phyloP scores from a whole-genome alignment of 306 rosid species.

The Pyrus pyrifolia region DNA sequence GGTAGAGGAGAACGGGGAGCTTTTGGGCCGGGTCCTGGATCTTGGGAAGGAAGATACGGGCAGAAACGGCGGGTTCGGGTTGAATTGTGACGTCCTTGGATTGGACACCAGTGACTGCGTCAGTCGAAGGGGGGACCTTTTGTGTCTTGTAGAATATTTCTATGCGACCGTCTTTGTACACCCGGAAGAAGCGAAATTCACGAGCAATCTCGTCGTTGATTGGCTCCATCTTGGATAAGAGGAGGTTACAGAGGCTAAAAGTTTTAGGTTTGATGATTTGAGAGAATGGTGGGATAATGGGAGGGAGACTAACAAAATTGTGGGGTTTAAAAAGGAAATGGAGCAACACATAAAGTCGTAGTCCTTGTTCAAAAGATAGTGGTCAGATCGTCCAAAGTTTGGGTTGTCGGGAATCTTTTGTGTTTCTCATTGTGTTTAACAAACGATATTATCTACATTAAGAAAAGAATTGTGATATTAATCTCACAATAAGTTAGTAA shows the following conservation, averaged over 20 bases:
- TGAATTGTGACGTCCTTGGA: slow-evolving; percentile 23
- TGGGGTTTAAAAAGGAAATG: too few relatives aligned
- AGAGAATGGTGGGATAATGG: too few relatives aligned
- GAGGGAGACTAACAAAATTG: too few relatives aligned
- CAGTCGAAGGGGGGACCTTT: slow-evolving; percentile 9
- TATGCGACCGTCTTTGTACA: slow-evolving; percentile 18
- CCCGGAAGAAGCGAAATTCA: slow-evolving; percentile 15
- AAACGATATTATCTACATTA: too few relatives aligned
- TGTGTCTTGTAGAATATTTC: slow-evolving; percentile 2
- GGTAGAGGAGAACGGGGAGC: slow-evolving; percentile 22
- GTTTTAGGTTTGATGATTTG: background rate
- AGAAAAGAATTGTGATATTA: too few relatives aligned
- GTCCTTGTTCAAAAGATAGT: too few relatives aligned
- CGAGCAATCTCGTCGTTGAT: background rate
- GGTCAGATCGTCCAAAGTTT: too few relatives aligned
- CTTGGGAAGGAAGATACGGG: slow-evolving; percentile 26
- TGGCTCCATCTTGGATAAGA: background rate
- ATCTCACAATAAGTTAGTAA: accelerated
- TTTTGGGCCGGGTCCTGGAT: slow-evolving; percentile 1
- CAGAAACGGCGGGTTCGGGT: slow-evolving; percentile 4
- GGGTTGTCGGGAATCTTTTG: too few relatives aligned
- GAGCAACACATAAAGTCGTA: too few relatives aligned
- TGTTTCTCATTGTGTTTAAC: too few relatives aligned
- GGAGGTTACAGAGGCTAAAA: background rate
- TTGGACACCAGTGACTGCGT: slow-evolving; percentile 1